Evolutionary conservation across 2,329 filamentous ascomycete species (phyloP).

Genomic region (Penicillium freii): DNA sequence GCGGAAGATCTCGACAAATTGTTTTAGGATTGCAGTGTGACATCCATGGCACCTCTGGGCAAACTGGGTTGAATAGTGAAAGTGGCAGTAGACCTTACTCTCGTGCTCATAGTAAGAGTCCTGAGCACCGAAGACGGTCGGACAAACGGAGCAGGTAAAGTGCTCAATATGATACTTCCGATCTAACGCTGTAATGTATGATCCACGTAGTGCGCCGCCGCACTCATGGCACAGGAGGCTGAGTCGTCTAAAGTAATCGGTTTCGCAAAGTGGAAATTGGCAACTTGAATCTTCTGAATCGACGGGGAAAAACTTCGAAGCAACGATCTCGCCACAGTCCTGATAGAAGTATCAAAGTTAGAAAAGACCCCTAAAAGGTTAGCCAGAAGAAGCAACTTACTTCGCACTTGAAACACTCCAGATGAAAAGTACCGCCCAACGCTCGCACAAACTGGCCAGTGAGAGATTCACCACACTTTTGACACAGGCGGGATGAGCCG

Average conservation of each 20-base stretch:
- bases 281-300: conserved; percentile 78
- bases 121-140: conserved; percentile 95
- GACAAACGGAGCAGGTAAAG: conserved; percentile 95
- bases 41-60: conserved; percentile 96
- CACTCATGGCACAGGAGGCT: conserved; percentile 90
- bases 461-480: conserved; percentile 82
- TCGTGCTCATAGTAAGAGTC: conserved; percentile 99
- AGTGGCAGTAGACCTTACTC: conserved; percentile 94
- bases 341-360: conserved; percentile 42
- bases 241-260: conserved; percentile 91
- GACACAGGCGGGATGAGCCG: conserved; percentile 58
- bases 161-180: conserved; percentile 99
- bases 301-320: conserved; percentile 97
- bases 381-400: conserved; percentile 54
- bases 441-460: conserved; percentile 96
- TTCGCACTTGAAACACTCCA: conserved; percentile 97
- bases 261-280: conserved; percentile 96
- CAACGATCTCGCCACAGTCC: conserved; percentile 96
- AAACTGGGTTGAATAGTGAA: conserved; percentile 97
- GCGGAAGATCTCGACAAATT: conserved; percentile 97
- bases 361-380: conserved; percentile 11
- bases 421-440: conserved; percentile 87
- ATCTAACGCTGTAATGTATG: conserved; percentile 96
- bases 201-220: conserved; percentile 86
- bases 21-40: conserved; percentile 94